phyloP scores from a whole-genome alignment of 768 basidiomycete species.

The Amanita rubescens region DNA sequence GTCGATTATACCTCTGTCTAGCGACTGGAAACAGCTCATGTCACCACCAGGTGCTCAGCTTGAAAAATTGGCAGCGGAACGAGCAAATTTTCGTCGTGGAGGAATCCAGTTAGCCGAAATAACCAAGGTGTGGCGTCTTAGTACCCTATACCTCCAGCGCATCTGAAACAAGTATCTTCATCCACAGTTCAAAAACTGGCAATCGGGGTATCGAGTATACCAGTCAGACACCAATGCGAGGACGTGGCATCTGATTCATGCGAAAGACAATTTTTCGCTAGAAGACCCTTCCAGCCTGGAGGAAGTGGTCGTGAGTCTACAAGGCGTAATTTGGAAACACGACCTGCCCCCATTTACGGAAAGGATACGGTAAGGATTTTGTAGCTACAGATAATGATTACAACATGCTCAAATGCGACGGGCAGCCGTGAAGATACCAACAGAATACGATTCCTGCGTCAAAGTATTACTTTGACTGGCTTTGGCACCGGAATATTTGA shows the following conservation, averaged over 20 bases:
- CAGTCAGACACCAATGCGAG: neutral
- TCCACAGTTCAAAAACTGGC: neutral
- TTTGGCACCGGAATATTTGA: slow-evolving; percentile 1
- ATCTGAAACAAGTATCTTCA: too few relatives aligned
- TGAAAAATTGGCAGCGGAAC: neutral
- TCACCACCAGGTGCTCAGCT: neutral
- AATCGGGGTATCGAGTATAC: neutral
- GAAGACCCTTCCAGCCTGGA: neutral
- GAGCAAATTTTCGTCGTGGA: neutral
- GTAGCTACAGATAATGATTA: neutral
- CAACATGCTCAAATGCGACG: neutral
- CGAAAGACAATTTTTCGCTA: neutral
- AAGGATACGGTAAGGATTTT: neutral
- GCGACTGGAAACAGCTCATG: neutral
- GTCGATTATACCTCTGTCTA: neutral
- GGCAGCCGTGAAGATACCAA: neutral
- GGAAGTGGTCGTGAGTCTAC: slow-evolving; percentile 3
- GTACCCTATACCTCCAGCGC: too few relatives aligned
- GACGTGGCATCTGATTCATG: neutral
- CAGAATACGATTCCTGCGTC: slow-evolving; percentile 3
- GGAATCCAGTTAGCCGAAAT: neutral
- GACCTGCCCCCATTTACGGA: slow-evolving; percentile 4
- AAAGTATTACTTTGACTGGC: slow-evolving; percentile 6
- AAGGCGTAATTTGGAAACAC: slow-evolving; percentile 5
- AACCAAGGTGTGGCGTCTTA: neutral